Conservation (phyloP, 495 filamentous ascomycete species). For the Hypoxylon crocopeplum region DNA sequence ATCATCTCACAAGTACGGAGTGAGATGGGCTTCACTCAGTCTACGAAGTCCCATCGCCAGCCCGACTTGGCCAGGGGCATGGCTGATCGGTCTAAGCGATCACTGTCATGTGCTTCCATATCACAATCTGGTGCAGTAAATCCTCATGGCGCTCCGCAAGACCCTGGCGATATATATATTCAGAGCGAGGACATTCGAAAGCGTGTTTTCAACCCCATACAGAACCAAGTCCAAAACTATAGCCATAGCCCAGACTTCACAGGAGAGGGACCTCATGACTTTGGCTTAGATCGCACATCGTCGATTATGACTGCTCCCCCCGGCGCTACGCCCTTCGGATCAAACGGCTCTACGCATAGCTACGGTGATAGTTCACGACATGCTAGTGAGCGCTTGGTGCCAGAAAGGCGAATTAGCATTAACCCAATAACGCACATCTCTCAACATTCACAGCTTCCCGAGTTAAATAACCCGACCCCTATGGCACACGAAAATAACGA, state of each 20-base stretch:
- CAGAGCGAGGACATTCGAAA: slow-evolving; percentile 41
- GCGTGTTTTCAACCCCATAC: slow-evolving; percentile 26
- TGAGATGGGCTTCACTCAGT: slow-evolving; percentile 27
- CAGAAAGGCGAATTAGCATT: slow-evolving; percentile 19
- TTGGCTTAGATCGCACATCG: slow-evolving; percentile 5
- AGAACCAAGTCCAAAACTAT: slow-evolving; percentile 21
- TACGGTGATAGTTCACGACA: slow-evolving; percentile 15
- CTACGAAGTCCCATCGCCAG: slow-evolving; percentile 24
- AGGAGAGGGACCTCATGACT: slow-evolving; percentile 13
- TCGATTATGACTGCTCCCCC: slow-evolving; percentile 13
- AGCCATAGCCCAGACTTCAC: slow-evolving; percentile 18
- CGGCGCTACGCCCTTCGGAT: slow-evolving; percentile 24
- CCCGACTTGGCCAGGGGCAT: slow-evolving; percentile 7
- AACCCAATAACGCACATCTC: slow-evolving; percentile 8
- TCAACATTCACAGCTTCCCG: slow-evolving; percentile 15
- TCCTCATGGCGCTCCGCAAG: slow-evolving; percentile 42
- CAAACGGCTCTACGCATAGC: slow-evolving; percentile 29
- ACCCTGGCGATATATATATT: slow-evolving; percentile 42
- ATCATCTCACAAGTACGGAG: slow-evolving; percentile 26
- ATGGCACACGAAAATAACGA: slow-evolving; percentile 10
- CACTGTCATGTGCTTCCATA: slow-evolving; percentile 13
- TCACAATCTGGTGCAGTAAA: slow-evolving; percentile 19
- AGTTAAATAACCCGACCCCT: slow-evolving; percentile 2
- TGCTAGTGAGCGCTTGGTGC: slow-evolving; percentile 6
- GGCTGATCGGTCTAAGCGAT: slow-evolving; percentile 15